phyloP scores from a whole-genome alignment of 352 stramenopile species.

The Pythium sukuiense region DNA sequence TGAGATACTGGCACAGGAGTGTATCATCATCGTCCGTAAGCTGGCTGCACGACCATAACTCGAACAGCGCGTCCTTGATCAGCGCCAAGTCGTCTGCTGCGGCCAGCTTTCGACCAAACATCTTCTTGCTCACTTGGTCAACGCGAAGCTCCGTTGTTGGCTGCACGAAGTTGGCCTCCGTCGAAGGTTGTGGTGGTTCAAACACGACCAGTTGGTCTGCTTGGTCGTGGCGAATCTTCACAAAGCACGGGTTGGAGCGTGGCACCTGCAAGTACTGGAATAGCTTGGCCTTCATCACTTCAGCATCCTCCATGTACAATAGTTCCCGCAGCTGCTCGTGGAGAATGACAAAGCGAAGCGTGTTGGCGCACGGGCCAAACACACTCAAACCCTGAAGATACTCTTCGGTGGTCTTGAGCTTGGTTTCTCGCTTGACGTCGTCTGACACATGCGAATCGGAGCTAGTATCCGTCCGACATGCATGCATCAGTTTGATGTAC shows the following conservation, averaged over 20 bases:
- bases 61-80: slow-evolving; percentile 13
- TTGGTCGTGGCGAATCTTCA: slow-evolving; percentile 5
- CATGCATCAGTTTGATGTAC: slow-evolving; percentile 13
- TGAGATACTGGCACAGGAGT: too few species aligned
- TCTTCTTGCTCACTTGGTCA: not conserved
- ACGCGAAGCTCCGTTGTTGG: slow-evolving; percentile 9
- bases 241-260: slow-evolving; percentile 7
- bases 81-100: slow-evolving; percentile 8
- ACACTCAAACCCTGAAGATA: not conserved
- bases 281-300: slow-evolving; percentile 5
- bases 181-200: not conserved
- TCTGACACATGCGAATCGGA: not conserved
- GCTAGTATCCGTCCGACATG: not conserved
- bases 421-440: not conserved
- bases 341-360: slow-evolving; percentile 14
- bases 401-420: not conserved
- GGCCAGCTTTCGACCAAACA: not conserved
- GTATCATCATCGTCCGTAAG: slow-evolving; percentile 8
- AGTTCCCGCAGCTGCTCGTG: slow-evolving; percentile 17
- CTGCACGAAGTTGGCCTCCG: not conserved
- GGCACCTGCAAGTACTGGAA: slow-evolving; percentile 22
- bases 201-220: slow-evolving; percentile 19
- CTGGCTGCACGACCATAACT: slow-evolving; percentile 2
- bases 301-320: not conserved
- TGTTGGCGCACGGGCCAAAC: slow-evolving; percentile 15